Base-by-base conservation (phyloP, 2,329 filamentous ascomycete genomes). In the Colletotrichum siamense region DNA sequence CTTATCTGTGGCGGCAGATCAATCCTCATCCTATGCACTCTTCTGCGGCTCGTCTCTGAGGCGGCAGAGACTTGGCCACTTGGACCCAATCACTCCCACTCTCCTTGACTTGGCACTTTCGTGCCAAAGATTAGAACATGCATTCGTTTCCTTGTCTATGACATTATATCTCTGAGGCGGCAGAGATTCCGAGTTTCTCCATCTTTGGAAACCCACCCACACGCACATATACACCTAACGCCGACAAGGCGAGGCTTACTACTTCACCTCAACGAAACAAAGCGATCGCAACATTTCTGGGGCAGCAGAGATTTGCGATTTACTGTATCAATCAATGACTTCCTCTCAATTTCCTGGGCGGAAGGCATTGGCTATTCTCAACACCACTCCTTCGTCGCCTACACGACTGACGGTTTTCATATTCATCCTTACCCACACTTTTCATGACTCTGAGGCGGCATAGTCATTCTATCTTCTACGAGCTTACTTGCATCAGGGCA, bases 221-320 rank as follows among this genome's bases (percentile, higher is more conserved):
- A 44, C 18, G 0, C 18, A n/a, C 5, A n/a, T 18, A n/a, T n/a
- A 44, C 18, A 44, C 9, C 0, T 0, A n/a, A n/a, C 5, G 39
- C 9, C 39, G 16, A n/a, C 39, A 44, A n/a, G 5, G 18, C 0
- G 39, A n/a, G 39, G 39, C 18, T 44, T 44, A n/a, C 8, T 0
- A 44, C 39, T 44, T n/a, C 3, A 6, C 18, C 39, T 44, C 39
- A 2, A 44, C 39, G 5, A n/a, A n/a, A 44, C 18, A 44, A 44
- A 44, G 39, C 39, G 18, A 44, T 44, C 16, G 18, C 39, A 44
- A 6, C 39, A 44, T 44, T 44, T 10, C 39, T 44, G 39, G 18
- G 39, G 39, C 39, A 44, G 18, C 39, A 44, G 39, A 44, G 9
- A 52, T 24, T 22, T 0, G n/a, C 6, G 10, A 52, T 8, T 24